A percentile compares a stretch with the other conserved stretches of the same genome.
Conservation (phyloP, 768 basidiomycete genomes). For the Antrodiella citrinella region DNA sequence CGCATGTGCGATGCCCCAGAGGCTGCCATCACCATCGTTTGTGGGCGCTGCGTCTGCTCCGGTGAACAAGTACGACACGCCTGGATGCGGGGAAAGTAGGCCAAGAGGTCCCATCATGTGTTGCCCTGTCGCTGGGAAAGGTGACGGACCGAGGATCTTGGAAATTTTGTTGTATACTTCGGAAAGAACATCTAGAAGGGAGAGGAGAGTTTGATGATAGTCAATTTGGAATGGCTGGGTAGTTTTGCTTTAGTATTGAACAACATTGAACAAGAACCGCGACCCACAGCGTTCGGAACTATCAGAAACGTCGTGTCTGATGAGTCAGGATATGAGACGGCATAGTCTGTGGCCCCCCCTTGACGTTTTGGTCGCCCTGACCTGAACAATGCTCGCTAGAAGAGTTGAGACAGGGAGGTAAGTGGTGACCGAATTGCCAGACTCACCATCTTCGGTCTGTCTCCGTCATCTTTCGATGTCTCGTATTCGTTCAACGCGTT, state of each 20-base stretch:
- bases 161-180: constrained; percentile 86
- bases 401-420: constrained; percentile 13
- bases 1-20: constrained; percentile 61
- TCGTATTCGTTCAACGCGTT: constrained; percentile 74
- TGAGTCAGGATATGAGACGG: constrained; percentile 50
- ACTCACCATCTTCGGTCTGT: constrained; percentile 66
- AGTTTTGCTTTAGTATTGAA: too few species aligned
- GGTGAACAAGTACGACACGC: constrained; percentile 70
- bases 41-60: constrained; percentile 33
- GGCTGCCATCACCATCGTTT: constrained; percentile 40
- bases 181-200: constrained; percentile 81
- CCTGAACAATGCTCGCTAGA: constrained; percentile 49
- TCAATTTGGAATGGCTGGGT: constrained; percentile 79
- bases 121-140: constrained; percentile 58
- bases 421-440: constrained; percentile 1
- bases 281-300: constrained; percentile 63
- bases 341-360: constrained; percentile 49
- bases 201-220: constrained; percentile 83
- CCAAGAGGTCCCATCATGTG: constrained; percentile 75
- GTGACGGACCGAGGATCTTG: constrained; percentile 75
- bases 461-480: constrained; percentile 63
- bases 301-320: constrained; percentile 65
- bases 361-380: constrained; percentile 49
- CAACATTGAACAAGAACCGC: too few species aligned
- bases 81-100: constrained; percentile 68